These are phyloP conservation scores for Geranomyces variabilis DNA, from an alignment of 192 early-diverging fungal species.

Conservation along the genomic window DNA sequence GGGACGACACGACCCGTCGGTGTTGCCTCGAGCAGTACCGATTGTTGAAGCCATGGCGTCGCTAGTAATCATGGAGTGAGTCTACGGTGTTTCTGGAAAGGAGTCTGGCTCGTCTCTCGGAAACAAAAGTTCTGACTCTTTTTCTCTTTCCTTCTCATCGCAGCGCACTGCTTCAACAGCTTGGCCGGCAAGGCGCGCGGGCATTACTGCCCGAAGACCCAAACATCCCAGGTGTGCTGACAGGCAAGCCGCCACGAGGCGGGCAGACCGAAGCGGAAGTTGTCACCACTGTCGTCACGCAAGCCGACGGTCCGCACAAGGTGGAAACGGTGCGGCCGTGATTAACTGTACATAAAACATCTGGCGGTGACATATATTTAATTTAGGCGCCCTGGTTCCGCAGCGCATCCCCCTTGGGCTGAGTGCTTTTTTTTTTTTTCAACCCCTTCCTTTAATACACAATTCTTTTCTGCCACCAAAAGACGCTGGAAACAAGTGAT, in stretches of 20 bases:
- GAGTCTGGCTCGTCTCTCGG: not conserved
- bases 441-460: too few species aligned
- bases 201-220: conserved; percentile 48
- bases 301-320: conserved; percentile 8
- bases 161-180: conserved; percentile 65
- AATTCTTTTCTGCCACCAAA: too few species aligned
- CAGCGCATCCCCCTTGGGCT: too few species aligned
- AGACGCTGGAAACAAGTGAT: too few species aligned
- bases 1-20: conserved; percentile 97
- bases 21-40: conserved; percentile 93
- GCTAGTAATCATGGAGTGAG: conserved; percentile 88
- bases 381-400: too few species aligned
- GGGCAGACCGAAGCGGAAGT: not conserved
- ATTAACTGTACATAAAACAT: too few species aligned
- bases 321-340: not conserved
- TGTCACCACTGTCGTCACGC: not conserved
- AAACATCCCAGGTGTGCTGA: conserved; percentile 41
- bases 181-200: conserved; percentile 59
- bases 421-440: too few species aligned
- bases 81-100: not conserved
- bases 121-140: not conserved
- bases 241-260: conserved; percentile 20
- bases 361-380: too few species aligned
- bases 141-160: not conserved
- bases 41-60: conserved; percentile 98